phyloP scores from a whole-genome alignment of 192 early-diverging fungal species.

The Coemansia brasiliensis region DNA sequence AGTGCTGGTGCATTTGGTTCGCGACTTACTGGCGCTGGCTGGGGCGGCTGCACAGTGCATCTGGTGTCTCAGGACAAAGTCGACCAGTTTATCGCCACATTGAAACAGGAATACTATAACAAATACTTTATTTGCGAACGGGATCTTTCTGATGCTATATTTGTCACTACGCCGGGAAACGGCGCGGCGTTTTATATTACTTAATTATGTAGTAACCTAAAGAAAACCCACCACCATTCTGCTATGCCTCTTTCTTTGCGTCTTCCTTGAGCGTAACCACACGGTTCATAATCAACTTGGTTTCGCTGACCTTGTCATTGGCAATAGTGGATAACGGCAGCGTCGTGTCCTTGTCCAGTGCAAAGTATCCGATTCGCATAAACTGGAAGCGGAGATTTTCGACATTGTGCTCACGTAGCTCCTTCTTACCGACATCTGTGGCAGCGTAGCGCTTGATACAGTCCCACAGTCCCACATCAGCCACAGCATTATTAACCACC shows the following conservation, averaged over 20 bases:
- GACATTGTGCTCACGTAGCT: slow-evolving; percentile 59
- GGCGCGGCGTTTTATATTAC: slow-evolving; percentile 21
- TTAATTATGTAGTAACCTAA: not conserved
- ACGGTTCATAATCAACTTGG: slow-evolving; percentile 66
- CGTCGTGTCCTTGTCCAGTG: slow-evolving; percentile 88
- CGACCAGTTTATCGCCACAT: slow-evolving; percentile 58
- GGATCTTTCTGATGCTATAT: slow-evolving; percentile 57
- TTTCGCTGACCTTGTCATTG: slow-evolving; percentile 57
- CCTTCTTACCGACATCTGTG: slow-evolving; percentile 47
- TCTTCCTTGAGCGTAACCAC: slow-evolving; percentile 74
- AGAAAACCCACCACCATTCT: not conserved
- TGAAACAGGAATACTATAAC: slow-evolving; percentile 69
- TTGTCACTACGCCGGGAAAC: slow-evolving; percentile 39
- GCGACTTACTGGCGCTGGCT: slow-evolving; percentile 91
- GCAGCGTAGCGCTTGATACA: slow-evolving; percentile 58
- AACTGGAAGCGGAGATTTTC: slow-evolving; percentile 94
- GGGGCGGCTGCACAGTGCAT: slow-evolving; percentile 87
- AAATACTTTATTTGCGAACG: slow-evolving; percentile 52
- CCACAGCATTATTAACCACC: slow-evolving; percentile 67
- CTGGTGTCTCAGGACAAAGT: slow-evolving; percentile 67
- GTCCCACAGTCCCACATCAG: slow-evolving; percentile 82
- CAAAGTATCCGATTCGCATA: slow-evolving; percentile 96
- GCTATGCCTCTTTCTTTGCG: slow-evolving; percentile 55
- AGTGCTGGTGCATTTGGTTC: slow-evolving; percentile 75
- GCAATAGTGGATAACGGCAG: slow-evolving; percentile 61